Evolutionary conservation across 1,139 yeast species (phyloP).

Genomic region (Pneumocystis carinii): DNA sequence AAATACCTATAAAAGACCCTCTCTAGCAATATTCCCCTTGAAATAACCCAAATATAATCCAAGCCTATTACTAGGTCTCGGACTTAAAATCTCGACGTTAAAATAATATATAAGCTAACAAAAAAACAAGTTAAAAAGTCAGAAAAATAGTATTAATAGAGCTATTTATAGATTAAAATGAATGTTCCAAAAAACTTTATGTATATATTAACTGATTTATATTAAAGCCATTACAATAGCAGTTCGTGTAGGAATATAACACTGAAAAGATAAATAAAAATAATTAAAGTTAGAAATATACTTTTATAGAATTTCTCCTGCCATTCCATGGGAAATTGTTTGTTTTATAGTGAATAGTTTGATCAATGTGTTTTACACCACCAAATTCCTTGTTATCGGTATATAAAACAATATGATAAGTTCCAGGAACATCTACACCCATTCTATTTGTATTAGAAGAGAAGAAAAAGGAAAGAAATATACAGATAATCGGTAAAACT

Average conservation of each 20-base stretch:
- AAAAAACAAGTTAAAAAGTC: too few relatives aligned
- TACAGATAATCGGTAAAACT: slow-evolving; percentile 31
- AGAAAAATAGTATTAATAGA: background rate
- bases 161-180: background rate
- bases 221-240: slow-evolving; percentile 52
- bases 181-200: background rate
- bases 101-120: too few relatives aligned
- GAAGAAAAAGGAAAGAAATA: background rate
- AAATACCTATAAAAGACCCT: background rate
- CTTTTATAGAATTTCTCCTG: slow-evolving; percentile 59
- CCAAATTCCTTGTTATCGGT: slow-evolving; percentile 57
- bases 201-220: slow-evolving; percentile 3
- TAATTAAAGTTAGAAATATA: slow-evolving; percentile 31
- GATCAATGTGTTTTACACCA: slow-evolving; percentile 63
- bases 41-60: too few relatives aligned
- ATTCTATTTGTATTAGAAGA: slow-evolving; percentile 56
- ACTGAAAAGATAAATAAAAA: background rate
- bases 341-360: slow-evolving; percentile 41
- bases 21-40: too few relatives aligned
- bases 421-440: slow-evolving; percentile 72
- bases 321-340: slow-evolving; percentile 66
- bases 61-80: too few relatives aligned
- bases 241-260: slow-evolving; percentile 53
- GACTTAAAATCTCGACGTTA: too few relatives aligned
- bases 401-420: slow-evolving; percentile 57